Percentiles rank a stretch among this genome's conserved stretches.
Conservation (phyloP, 768 basidiomycete genomes). For the Phylloporus sp. region DNA sequence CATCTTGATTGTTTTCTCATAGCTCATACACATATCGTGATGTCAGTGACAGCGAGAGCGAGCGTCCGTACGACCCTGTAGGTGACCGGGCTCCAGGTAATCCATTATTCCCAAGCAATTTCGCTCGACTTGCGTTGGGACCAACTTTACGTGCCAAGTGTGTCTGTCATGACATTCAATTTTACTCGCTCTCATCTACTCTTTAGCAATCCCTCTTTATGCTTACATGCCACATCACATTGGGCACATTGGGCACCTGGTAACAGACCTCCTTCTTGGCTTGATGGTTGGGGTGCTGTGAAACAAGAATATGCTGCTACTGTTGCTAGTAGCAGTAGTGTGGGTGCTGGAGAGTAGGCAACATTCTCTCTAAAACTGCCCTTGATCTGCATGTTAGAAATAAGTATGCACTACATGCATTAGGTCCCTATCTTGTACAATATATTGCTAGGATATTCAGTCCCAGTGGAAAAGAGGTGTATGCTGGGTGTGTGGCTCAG, state of each 20-base stretch:
- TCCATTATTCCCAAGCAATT: slow-evolving; percentile 79
- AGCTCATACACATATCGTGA: slow-evolving; percentile 19
- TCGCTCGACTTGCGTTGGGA: slow-evolving; percentile 58
- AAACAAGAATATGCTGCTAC: slow-evolving; percentile 44
- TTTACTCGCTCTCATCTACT: neutral
- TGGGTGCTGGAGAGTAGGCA: slow-evolving; percentile 23
- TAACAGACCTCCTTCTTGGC: slow-evolving; percentile 35
- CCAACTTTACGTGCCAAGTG: slow-evolving; percentile 61
- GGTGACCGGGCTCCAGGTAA: slow-evolving; percentile 66
- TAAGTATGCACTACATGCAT: too few species aligned
- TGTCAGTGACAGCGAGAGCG: slow-evolving; percentile 24
- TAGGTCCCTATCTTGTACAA: too few species aligned
- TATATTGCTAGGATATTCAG: too few species aligned
- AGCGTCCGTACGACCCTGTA: slow-evolving; percentile 43
- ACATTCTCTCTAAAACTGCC: too few species aligned
- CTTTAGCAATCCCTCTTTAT: slow-evolving; percentile 26
- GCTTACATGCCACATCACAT: slow-evolving; percentile 11
- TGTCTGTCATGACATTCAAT: slow-evolving; percentile 12
- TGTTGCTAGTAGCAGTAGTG: slow-evolving; percentile 33
- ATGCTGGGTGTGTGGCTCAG: too few species aligned
- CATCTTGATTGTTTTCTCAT: neutral
- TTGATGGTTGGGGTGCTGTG: slow-evolving; percentile 36
- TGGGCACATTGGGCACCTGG: slow-evolving; percentile 27
- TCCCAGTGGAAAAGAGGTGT: too few species aligned
- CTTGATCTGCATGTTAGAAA: too few species aligned